Evolutionary conservation across 768 basidiomycete genomes (phyloP).

Genomic region (Russula abietina): DNA sequence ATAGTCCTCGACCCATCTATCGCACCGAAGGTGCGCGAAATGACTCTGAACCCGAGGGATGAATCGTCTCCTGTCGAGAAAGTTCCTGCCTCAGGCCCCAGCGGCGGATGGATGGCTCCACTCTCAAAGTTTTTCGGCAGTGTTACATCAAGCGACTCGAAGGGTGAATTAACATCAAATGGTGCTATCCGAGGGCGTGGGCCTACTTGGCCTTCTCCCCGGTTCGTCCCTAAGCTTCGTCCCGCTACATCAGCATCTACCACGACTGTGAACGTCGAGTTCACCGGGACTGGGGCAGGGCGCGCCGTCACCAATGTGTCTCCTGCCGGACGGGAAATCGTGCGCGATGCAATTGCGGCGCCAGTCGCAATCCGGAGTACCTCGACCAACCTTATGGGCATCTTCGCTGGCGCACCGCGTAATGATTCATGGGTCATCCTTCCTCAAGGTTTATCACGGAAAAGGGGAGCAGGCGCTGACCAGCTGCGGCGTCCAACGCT

Average conservation of each 20-base stretch:
- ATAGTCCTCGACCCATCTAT: slow-evolving; percentile 81
- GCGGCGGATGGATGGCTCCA: slow-evolving; percentile 75
- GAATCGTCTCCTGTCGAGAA: slow-evolving; percentile 36
- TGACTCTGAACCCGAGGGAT: slow-evolving; percentile 55
- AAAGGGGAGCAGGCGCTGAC: slow-evolving; percentile 1
- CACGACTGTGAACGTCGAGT: slow-evolving; percentile 95
- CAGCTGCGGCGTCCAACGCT: slow-evolving; percentile 19
- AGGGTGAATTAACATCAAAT: slow-evolving; percentile 26
- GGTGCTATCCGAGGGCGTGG: slow-evolving; percentile 26
- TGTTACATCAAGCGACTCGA: slow-evolving; percentile 31
- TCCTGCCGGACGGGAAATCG: slow-evolving; percentile 12
- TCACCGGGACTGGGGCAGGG: slow-evolving; percentile 66
- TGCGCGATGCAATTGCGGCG: slow-evolving; percentile 32
- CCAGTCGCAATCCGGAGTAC: slow-evolving; percentile 15
- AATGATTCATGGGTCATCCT: slow-evolving; percentile 73
- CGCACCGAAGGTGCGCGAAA: slow-evolving; percentile 65
- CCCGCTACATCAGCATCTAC: slow-evolving; percentile 83
- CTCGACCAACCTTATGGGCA: slow-evolving; percentile 58
- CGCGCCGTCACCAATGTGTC: slow-evolving; percentile 46
- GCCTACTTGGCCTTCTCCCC: slow-evolving; percentile 31
- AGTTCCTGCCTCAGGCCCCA: slow-evolving; percentile 30
- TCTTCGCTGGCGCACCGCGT: slow-evolving; percentile 86
- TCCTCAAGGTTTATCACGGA: slow-evolving; percentile 31
- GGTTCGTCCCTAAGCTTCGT: slow-evolving; percentile 69
- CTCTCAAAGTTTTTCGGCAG: slow-evolving; percentile 70